phyloP scores from a whole-genome alignment of 2,329 filamentous ascomycete genomes.

The Macrophomina phaseolina region DNA sequence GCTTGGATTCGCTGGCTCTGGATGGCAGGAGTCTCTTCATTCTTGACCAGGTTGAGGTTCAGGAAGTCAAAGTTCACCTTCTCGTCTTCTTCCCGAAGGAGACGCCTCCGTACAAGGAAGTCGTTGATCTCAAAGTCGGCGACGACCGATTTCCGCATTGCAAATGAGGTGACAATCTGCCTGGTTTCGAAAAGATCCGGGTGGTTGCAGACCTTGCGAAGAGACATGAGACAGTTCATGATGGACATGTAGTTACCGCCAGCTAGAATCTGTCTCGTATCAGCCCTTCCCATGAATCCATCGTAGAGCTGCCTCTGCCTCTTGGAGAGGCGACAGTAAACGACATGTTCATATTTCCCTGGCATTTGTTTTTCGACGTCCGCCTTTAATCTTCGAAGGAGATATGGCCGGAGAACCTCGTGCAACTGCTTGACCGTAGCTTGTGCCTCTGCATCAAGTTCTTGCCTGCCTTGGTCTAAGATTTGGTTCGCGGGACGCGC shows the following conservation, averaged over 20 bases:
- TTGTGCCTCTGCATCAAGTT: conserved; percentile 92
- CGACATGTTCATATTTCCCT: conserved; percentile 95
- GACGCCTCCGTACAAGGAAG: conserved; percentile 67
- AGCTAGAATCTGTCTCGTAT: conserved; percentile 85
- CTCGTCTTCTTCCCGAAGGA: conserved; percentile 68
- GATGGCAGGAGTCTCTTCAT: conserved; percentile 67
- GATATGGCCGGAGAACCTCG: conserved; percentile 88
- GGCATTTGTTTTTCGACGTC: conserved; percentile 99
- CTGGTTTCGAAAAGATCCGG: conserved; percentile 95
- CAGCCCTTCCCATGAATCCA: conserved; percentile 88
- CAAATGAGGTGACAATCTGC: conserved; percentile 95
- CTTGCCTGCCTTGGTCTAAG: conserved; percentile 88
- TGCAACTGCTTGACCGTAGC: conserved; percentile 92
- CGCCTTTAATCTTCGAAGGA: conserved; percentile 87
- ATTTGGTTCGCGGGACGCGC: conserved; percentile 95
- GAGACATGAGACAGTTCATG: conserved; percentile 97
- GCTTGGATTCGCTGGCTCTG: conserved; percentile 45
- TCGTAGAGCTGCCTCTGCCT: conserved; percentile 95
- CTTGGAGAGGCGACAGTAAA: conserved; percentile 94
- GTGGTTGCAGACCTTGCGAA: conserved; percentile 98
- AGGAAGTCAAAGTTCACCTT: conserved; percentile 76
- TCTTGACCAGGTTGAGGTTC: conserved; percentile 75
- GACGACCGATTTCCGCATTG: conserved; percentile 80
- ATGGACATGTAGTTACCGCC: conserved; percentile 97
- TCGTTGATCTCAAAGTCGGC: conserved; percentile 78